These are phyloP conservation scores for Yamadazyma dushanensis DNA, from an alignment of 1,139 yeast species.

Conservation along the genomic window DNA sequence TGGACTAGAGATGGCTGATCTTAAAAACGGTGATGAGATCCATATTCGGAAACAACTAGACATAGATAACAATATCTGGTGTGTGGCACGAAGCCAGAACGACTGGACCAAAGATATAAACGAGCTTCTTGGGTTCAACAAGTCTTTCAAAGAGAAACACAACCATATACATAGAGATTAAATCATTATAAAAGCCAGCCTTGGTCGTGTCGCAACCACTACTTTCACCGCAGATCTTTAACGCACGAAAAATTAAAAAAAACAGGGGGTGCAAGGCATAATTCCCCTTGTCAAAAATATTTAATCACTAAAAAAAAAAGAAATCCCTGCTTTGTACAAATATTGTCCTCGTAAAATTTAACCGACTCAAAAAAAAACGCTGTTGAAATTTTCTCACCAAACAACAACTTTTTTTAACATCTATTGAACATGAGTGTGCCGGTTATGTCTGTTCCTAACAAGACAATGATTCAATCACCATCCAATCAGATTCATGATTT, in stretches of 20 bases:
- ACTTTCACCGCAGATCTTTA: not conserved
- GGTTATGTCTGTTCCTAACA: constrained; percentile 4
- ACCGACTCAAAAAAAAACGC: constrained; percentile 1
- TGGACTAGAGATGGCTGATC: constrained; percentile 71
- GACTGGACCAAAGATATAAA: constrained; percentile 93
- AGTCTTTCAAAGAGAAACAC: constrained; percentile 52
- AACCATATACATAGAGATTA: constrained; percentile 1
- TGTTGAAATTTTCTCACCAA: constrained; percentile 3
- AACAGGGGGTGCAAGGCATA: constrained; percentile 3
- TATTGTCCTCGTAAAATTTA: constrained; percentile 3
- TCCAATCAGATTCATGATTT: constrained; percentile 7
- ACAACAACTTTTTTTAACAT: constrained; percentile 1
- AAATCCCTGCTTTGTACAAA: not conserved
- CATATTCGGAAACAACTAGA: constrained; percentile 41
- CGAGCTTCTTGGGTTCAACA: constrained; percentile 84
- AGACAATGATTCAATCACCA: constrained; percentile 7
- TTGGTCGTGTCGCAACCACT: not conserved
- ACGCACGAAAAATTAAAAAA: constrained; percentile 4
- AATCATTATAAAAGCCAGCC: not conserved
- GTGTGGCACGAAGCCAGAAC: constrained; percentile 76
- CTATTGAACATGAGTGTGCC: constrained; percentile 6
- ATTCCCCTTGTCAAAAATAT: not conserved
- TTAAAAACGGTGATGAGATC: constrained; percentile 76
- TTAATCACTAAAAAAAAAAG: constrained; percentile 1
- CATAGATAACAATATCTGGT: constrained; percentile 70